phyloP scores from a whole-genome alignment of 306 rosid genomes.

The Inga laurina region DNA sequence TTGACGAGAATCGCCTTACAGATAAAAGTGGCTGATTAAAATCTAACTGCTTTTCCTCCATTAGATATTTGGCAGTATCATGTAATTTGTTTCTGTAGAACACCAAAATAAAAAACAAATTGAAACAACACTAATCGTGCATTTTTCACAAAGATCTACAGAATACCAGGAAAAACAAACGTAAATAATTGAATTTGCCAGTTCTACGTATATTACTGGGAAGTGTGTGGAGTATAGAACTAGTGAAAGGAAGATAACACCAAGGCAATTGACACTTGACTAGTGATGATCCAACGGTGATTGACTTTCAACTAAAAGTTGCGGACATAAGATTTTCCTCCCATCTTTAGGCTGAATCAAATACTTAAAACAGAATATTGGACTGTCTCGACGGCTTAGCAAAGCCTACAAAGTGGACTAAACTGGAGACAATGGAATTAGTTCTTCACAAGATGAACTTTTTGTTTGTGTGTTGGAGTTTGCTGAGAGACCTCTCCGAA shows the following conservation, averaged over 20 bases:
- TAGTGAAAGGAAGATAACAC: neutral
- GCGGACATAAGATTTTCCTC: neutral
- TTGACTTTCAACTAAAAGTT: neutral
- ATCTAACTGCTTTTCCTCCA: slow-evolving; percentile 86
- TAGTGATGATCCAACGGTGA: slow-evolving; percentile 1
- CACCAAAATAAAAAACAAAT: slow-evolving; percentile 29
- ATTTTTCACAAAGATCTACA: slow-evolving; percentile 25
- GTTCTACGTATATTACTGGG: neutral
- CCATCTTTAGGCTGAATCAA: slow-evolving; percentile 7
- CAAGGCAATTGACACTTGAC: slow-evolving; percentile 2
- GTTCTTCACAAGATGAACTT: slow-evolving; percentile 23
- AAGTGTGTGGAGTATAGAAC: slow-evolving; percentile 8
- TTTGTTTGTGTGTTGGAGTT: neutral
- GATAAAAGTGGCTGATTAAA: slow-evolving; percentile 85
- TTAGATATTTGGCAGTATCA: slow-evolving; percentile 46
- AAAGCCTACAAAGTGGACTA: slow-evolving; percentile 16
- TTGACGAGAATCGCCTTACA: slow-evolving; percentile 71
- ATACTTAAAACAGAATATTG: slow-evolving; percentile 13
- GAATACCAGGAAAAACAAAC: slow-evolving; percentile 21
- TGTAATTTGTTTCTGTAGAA: slow-evolving; percentile 42
- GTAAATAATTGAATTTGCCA: slow-evolving; percentile 2
- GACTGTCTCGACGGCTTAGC: neutral
- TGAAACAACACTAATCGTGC: slow-evolving; percentile 27
- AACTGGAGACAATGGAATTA: neutral
- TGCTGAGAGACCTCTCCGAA: slow-evolving; percentile 13